Conservation (phyloP, 306 rosid genomes). For the Clitoria ternatea region DNA sequence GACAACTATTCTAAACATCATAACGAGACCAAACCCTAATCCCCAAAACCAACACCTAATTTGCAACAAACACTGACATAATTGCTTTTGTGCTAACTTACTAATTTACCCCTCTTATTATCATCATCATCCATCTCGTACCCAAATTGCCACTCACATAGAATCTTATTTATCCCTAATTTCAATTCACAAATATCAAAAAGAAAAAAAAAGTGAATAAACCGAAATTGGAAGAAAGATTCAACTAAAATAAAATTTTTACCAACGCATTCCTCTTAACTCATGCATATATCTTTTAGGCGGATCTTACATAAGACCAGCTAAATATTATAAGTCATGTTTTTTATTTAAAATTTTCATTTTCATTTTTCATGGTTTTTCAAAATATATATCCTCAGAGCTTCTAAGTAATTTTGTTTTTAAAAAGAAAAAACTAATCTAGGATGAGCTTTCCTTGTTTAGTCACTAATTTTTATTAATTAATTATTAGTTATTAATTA, state of each 20-base stretch:
- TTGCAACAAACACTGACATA: neutral
- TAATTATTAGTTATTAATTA: neutral
- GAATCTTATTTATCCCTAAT: slow-evolving; percentile 33
- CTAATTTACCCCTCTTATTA: neutral
- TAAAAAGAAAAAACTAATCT: neutral
- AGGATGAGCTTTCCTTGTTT: neutral
- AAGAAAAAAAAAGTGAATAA: neutral
- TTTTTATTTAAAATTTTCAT: neutral
- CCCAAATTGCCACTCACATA: neutral
- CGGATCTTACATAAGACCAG: neutral
- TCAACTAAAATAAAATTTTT: neutral
- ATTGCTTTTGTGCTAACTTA: neutral
- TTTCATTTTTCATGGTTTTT: neutral
- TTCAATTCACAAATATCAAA: neutral
- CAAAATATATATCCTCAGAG: no score
- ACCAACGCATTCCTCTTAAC: neutral
- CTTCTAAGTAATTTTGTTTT: no score
- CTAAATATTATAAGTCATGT: neutral
- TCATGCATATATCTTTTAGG: neutral
- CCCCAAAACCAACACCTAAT: neutral
- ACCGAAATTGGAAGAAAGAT: neutral
- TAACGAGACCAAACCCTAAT: neutral
- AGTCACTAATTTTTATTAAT: neutral
- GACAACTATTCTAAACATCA: neutral
- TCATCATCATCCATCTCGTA: neutral